Conservation (phyloP, 2,329 filamentous ascomycete genomes). For the Fusarium sp. region DNA sequence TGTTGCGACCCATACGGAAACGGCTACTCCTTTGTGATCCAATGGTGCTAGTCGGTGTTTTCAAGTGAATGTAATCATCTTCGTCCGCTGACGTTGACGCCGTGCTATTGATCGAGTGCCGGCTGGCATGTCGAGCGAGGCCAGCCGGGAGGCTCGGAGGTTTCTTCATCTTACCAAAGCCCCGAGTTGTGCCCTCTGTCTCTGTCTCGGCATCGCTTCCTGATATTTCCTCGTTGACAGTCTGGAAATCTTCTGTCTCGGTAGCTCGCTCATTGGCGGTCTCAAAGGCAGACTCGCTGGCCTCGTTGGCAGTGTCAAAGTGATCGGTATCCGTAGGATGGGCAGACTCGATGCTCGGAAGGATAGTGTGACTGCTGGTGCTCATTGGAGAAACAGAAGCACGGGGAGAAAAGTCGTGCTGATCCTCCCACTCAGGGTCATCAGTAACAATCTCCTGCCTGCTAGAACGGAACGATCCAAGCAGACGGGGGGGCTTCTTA, state of each 20-base stretch:
- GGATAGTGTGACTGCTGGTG: constrained; percentile 37
- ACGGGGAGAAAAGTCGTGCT: constrained; percentile 58
- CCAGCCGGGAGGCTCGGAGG: constrained; percentile 59
- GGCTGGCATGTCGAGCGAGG: constrained; percentile 63
- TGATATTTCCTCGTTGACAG: constrained; percentile 84
- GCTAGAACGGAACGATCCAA: constrained; percentile 82
- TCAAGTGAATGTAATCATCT: constrained; percentile 69
- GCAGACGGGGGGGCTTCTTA: constrained; percentile 84
- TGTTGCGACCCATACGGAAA: constrained; percentile 77
- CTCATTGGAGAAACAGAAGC: constrained; percentile 40
- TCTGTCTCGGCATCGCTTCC: constrained; percentile 91
- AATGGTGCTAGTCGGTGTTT: constrained; percentile 74
- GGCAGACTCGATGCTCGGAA: constrained; percentile 28
- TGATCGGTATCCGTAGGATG: constrained; percentile 70
- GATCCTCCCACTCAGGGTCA: constrained; percentile 93
- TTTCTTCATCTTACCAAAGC: constrained; percentile 59
- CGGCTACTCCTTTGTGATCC: constrained; percentile 77
- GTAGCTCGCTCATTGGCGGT: constrained; percentile 85
- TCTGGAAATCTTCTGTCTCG: constrained; percentile 96
- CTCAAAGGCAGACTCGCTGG: constrained; percentile 75
- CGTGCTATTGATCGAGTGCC: constrained; percentile 85
- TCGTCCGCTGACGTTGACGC: constrained; percentile 90
- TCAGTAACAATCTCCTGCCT: constrained; percentile 85
- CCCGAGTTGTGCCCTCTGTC: constrained; percentile 77
- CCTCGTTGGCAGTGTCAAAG: constrained; percentile 88